Base-by-base conservation (phyloP, 108 stramenopile genomes). In the Skeletonema costatum region DNA sequence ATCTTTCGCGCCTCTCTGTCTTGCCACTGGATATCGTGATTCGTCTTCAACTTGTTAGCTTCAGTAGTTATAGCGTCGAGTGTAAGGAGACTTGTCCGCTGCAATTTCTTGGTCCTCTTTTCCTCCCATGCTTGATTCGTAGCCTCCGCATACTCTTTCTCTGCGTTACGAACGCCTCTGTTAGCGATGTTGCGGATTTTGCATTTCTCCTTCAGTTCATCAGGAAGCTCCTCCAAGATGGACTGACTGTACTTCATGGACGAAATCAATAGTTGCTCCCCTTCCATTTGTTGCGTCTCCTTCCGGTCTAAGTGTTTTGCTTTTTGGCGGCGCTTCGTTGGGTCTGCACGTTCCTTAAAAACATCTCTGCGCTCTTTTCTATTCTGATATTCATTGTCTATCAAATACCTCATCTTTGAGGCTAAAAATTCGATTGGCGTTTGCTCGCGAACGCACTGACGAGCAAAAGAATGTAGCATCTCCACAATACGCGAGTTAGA, bases 401-500 rank as follows among this genome's bases (percentile, higher is more conserved):
- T 69, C 31, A 56, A 3, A 7, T 33, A 19, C 25, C 46, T 29
- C 48, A 69, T 6, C 7, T 46, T 17, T 12, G 5, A 21, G 21
- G 30, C 31, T 11, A 69, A 16, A 19, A 41, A 69, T 33, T 69
- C 68, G 31, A 50, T 5, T 14, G 68, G 50, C 29, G 50, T 33
- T 7, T 69, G 41, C 2, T 42, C 25, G 17, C 50, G 46, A 25
- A 32, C 48, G 17, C 17, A 31, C 3, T 3, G 3, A 9, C 68
- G 25, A 4, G 50, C 53, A 56, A 69, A 56, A 4, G 51, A 39
- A 56, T 69, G 68, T 7, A 56, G 32, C 68, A 56, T 46, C 46
- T 69, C 68, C 14, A 53, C 68, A 10, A 69, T 69, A 6, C 68
- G 25, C 19, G 68, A 69, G 32, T 51, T 56, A 4, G 68, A 69